Conservation (phyloP, 2,329 filamentous ascomycete species). For the Claviceps africana region DNA sequence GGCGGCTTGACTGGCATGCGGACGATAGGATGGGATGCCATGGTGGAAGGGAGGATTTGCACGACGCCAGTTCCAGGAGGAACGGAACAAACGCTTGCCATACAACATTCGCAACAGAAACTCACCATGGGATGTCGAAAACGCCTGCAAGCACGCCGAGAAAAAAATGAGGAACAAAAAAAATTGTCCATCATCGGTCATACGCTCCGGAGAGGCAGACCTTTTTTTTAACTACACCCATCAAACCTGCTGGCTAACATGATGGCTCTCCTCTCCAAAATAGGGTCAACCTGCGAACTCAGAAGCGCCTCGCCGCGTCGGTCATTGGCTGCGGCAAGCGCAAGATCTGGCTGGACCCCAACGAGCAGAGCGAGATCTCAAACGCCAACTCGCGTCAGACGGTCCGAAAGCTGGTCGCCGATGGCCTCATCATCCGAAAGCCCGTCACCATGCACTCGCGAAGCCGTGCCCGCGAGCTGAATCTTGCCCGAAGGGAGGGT, state of each 20-base stretch:
- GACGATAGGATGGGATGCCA: background rate
- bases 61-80: background rate
- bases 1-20: conserved; percentile 1
- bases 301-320: conserved; percentile 98
- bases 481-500: conserved; percentile 84
- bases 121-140: background rate
- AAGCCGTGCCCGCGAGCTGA: conserved; percentile 88
- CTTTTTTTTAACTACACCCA: no score
- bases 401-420: conserved; percentile 97
- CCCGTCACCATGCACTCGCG: conserved; percentile 99
- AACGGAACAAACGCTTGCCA: background rate
- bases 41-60: background rate
- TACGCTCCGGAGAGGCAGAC: background rate
- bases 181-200: background rate
- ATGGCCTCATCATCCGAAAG: conserved; percentile 99
- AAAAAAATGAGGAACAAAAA: background rate
- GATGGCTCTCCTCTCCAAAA: conserved; percentile 3
- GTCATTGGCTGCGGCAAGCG: conserved; percentile 98
- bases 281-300: conserved; percentile 99
- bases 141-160: conserved; percentile 1
- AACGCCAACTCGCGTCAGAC: conserved; percentile 99
- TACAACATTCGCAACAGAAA: background rate
- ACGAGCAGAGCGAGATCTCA: conserved; percentile 97
- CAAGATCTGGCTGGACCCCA: conserved; percentile 99
- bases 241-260: conserved; percentile 17